Percentiles rank a stretch among this genome's conserved stretches.
Conservation (phyloP, 306 rosid genomes). For the Geum urbanum region DNA sequence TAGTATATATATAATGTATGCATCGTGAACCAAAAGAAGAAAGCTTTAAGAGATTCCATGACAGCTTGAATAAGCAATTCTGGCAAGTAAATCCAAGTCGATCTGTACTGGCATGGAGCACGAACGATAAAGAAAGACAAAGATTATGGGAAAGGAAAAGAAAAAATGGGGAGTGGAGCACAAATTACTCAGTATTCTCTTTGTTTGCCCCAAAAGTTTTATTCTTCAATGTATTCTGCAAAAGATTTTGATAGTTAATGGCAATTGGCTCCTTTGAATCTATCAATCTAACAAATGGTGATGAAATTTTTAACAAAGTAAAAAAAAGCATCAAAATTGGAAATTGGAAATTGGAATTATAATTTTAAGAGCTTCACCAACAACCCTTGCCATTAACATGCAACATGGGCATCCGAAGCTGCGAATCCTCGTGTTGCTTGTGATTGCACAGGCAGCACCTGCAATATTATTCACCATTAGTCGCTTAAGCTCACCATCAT, state of each 20-base stretch:
- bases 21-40: not conserved
- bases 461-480: constrained; percentile 35
- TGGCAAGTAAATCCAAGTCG: not conserved
- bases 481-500: constrained; percentile 11
- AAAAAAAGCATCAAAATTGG: not conserved
- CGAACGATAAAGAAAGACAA: not conserved
- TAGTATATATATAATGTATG: not conserved
- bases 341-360: not conserved
- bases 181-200: not conserved
- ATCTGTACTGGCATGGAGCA: not conserved
- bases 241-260: not conserved
- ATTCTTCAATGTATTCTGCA: not conserved
- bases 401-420: constrained; percentile 28
- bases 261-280: not conserved
- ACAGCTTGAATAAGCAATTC: constrained; percentile 1
- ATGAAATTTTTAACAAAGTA: not conserved
- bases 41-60: constrained; percentile 4
- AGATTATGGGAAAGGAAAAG: not conserved
- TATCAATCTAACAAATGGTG: not conserved
- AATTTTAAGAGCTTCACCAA: not conserved
- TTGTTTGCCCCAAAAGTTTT: not conserved
- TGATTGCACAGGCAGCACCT: constrained; percentile 22
- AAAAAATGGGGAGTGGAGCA: not conserved
- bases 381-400: constrained; percentile 29
- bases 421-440: constrained; percentile 35